Conservation (phyloP, 768 basidiomycete genomes). For the Termitomyces sp. region DNA sequence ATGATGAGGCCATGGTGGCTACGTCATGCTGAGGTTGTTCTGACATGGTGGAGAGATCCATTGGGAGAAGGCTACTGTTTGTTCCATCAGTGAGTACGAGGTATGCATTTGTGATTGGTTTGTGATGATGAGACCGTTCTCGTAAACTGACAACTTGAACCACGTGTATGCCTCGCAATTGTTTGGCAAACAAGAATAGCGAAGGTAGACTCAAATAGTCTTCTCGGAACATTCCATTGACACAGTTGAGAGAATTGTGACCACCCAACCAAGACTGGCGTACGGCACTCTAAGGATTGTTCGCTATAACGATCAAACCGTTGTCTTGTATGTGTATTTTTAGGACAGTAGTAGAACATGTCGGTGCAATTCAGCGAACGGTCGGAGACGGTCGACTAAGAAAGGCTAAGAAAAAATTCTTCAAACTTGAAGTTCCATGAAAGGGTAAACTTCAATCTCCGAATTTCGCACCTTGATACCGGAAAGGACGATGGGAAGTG, state of each 20-base stretch:
- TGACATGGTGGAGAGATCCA: neutral
- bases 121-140: neutral
- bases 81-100: neutral
- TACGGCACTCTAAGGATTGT: neutral
- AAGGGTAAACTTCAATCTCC: too few relatives aligned
- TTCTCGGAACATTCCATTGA: neutral
- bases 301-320: too few relatives aligned
- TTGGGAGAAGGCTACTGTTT: neutral
- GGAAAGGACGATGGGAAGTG: too few relatives aligned
- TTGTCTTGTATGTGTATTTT: too few relatives aligned
- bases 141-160: neutral
- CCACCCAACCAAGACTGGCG: neutral
- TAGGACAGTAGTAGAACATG: too few relatives aligned
- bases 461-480: too few relatives aligned
- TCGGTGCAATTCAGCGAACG: too few relatives aligned
- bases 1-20: neutral
- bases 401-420: too few relatives aligned
- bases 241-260: neutral
- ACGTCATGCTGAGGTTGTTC: neutral
- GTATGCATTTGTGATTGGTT: neutral
- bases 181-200: neutral
- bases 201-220: too few relatives aligned
- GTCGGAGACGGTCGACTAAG: too few relatives aligned
- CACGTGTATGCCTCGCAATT: neutral
- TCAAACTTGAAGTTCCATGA: too few relatives aligned